phyloP scores from a whole-genome alignment of 495 filamentous ascomycete species.

The Corynascus novoguineensis region DNA sequence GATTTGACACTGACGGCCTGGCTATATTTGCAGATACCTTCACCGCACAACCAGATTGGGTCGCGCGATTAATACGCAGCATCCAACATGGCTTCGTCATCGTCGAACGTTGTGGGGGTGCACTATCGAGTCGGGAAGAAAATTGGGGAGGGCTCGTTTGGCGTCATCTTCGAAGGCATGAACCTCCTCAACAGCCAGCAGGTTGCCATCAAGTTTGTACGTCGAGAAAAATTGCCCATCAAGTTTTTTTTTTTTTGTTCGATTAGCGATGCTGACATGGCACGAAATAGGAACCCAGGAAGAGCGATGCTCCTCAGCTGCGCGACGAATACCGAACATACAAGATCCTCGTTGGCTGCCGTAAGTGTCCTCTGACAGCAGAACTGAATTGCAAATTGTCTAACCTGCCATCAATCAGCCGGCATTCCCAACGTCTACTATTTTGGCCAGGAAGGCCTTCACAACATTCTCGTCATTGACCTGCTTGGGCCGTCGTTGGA shows the following conservation, averaged over 20 bases:
- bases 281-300: slow-evolving; percentile 78
- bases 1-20: not conserved
- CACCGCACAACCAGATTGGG: not conserved
- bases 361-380: slow-evolving; percentile 55
- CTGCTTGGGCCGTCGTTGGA: slow-evolving; percentile 93
- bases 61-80: not conserved
- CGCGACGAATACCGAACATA: slow-evolving; percentile 99
- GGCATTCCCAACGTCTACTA: slow-evolving; percentile 99
- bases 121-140: slow-evolving; percentile 99
- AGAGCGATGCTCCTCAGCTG: slow-evolving; percentile 96
- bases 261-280: not conserved
- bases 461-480: slow-evolving; percentile 99
- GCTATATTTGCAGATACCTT: not conserved
- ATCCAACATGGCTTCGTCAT: slow-evolving; percentile 77
- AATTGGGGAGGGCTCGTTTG: slow-evolving; percentile 97
- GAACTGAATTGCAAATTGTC: not conserved
- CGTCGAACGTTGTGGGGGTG: slow-evolving; percentile 96
- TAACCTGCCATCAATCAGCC: slow-evolving; percentile 46
- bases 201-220: slow-evolving; percentile 98
- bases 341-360: slow-evolving; percentile 98
- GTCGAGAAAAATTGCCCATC: slow-evolving; percentile 30
- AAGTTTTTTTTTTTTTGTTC: not conserved
- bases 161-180: slow-evolving; percentile 98
- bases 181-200: slow-evolving; percentile 99
- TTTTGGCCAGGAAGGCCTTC: slow-evolving; percentile 96